Evolutionary conservation across 371 early-diverging fungal genomes (phyloP).

Genomic region (Apophysomyces elegans): DNA sequence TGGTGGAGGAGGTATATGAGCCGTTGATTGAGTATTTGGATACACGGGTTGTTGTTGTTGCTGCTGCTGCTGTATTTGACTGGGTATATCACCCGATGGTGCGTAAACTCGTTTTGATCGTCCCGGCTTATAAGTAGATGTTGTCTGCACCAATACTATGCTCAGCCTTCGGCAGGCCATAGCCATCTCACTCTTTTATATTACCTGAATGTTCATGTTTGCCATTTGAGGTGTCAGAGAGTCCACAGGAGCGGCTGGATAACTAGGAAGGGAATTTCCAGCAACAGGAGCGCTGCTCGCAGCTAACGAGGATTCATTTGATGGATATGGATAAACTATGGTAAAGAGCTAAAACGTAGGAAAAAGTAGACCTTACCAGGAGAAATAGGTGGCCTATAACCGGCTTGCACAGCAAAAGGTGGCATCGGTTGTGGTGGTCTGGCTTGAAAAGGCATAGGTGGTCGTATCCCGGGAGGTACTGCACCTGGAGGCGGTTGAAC

Average conservation of each 20-base stretch:
- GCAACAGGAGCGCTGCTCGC: neutral
- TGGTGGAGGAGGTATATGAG: neutral
- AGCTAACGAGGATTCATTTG: neutral
- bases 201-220: constrained; percentile 19
- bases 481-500: constrained; percentile 4
- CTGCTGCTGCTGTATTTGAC: neutral
- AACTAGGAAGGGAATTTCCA: neutral
- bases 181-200: neutral
- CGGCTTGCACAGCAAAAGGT: neutral
- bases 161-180: no score
- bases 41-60: constrained; percentile 6
- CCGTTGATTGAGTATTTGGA: neutral
- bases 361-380: neutral
- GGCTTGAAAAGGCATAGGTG: neutral
- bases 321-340: no score
- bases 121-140: constrained; percentile 18
- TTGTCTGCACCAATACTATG: neutral
- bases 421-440: neutral
- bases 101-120: constrained; percentile 43
- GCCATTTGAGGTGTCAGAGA: constrained; percentile 15
- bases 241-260: constrained; percentile 3
- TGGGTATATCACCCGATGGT: constrained; percentile 17
- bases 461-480: neutral
- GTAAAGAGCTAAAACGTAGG: neutral
- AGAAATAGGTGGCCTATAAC: neutral